Conservation (phyloP, 495 filamentous ascomycete genomes). For the Talaromyces wortmannii region DNA sequence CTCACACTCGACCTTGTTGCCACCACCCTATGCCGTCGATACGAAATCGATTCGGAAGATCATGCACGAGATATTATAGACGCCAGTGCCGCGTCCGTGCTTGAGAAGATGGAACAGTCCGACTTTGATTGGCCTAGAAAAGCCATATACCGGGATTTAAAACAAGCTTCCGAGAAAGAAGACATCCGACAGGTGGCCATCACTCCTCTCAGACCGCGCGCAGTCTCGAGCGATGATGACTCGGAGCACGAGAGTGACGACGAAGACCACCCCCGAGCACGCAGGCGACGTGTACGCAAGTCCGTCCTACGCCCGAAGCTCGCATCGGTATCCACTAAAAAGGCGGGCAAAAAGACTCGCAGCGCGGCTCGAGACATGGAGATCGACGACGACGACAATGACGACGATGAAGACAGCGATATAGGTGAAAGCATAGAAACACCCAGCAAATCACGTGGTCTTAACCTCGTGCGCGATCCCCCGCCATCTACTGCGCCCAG, state of each 20-base stretch:
- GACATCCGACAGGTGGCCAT: constrained; percentile 15
- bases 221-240: constrained; percentile 17
- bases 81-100: constrained; percentile 21
- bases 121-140: constrained; percentile 36
- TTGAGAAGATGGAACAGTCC: constrained; percentile 29
- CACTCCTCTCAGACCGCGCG: constrained; percentile 26
- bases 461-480: constrained; percentile 36
- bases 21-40: constrained; percentile 18
- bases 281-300: constrained; percentile 28
- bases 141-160: constrained; percentile 38
- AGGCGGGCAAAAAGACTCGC: constrained; percentile 43
- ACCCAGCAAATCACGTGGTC: constrained; percentile 36
- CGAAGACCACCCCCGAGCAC: constrained; percentile 7
- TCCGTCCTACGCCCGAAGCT: constrained; percentile 47
- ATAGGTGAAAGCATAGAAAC: constrained; percentile 36
- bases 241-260: constrained; percentile 32
- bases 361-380: constrained; percentile 11
- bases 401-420: constrained; percentile 24
- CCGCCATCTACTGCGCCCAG: constrained; percentile 18
- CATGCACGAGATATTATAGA: constrained; percentile 31
- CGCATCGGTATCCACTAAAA: constrained; percentile 28
- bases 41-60: constrained; percentile 22
- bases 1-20: constrained; percentile 32
- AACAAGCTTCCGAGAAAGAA: constrained; percentile 17
- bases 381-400: too few relatives aligned